Evolutionary conservation across 2,329 filamentous ascomycete species (phyloP), one percentile per base, ranked within the genome.

Genomic region (Alternaria sp.): DNA sequence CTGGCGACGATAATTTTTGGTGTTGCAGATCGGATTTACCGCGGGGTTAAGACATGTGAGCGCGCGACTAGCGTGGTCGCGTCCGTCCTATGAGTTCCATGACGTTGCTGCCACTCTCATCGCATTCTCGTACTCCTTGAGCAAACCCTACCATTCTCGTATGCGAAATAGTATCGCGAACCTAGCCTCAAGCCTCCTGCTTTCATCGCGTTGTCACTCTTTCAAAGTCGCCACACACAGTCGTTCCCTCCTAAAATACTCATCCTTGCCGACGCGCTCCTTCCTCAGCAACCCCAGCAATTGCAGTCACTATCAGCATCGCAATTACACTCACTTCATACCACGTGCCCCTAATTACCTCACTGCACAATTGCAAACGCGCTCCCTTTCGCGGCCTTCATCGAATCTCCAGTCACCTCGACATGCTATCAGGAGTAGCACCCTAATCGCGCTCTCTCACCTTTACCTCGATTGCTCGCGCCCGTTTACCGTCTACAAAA

Each of bases 1-100:
- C 51, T 60, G 63, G 56, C 43, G 53, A 64, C 55, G 66, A 69
- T 64, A 53, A 50, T 75, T 75, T 73, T 73, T 66, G 69, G 65
- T 56, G 61, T 65, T 65, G 64, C 47, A 41, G 47, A 45, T 26
- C 51, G 44, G 47, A 47, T 30, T 66, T 72, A 72, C 71, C 67
- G 71, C 73, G 53, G 61, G 50, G 44, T 61, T 71, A 71, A 67
- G 56, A 46, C 45, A 58, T 63, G 70, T 73, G 70, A 64, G 58
- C 62, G 62, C 67, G 71, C 69, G 70, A 50, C 56, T 55, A 57
- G 43, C 55, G 58, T 33, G 23, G 60, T 41, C 65, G 63, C n/a
- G n/a, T n/a, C n/a, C n/a, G n/a, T n/a, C n/a, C n/a, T n/a, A n/a
- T n/a, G n/a, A n/a, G n/a, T n/a, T n/a, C n/a, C 28, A 33, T 60